These are phyloP conservation scores for Schwanniomyces etchellsii DNA, from an alignment of 1,139 yeast species.

Conservation along the genomic window DNA sequence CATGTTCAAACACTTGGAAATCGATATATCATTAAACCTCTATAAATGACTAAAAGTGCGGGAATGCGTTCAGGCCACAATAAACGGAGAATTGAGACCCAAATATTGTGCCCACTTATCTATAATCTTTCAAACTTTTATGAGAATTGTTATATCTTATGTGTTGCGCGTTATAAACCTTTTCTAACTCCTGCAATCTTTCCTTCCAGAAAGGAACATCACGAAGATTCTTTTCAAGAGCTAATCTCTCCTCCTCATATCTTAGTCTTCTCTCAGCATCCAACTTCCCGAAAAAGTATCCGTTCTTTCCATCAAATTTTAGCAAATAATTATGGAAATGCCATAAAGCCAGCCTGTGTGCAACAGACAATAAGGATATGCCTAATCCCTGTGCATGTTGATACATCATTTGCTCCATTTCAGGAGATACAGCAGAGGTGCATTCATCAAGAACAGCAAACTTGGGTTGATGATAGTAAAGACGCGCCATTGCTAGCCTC, in stretches of 20 bases:
- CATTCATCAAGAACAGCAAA: conserved; percentile 95
- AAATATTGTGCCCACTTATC: too few species aligned
- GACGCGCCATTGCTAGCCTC: conserved; percentile 86
- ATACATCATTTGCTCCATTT: conserved; percentile 88
- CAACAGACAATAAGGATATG: conserved; percentile 82
- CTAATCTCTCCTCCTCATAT: conserved; percentile 67
- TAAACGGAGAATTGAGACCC: too few species aligned
- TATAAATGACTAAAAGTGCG: too few species aligned
- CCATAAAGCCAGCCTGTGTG: conserved; percentile 91
- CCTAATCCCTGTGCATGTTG: conserved; percentile 75
- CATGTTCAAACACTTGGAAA: too few species aligned
- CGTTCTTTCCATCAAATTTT: conserved; percentile 83
- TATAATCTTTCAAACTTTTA: conserved; percentile 3
- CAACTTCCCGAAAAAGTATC: conserved; percentile 62
- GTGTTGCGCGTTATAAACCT: conserved; percentile 45
- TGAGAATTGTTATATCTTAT: conserved; percentile 16
- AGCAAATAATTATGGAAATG: conserved; percentile 79
- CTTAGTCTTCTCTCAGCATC: conserved; percentile 64
- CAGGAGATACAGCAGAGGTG: conserved; percentile 89
- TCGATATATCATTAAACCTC: too few species aligned
- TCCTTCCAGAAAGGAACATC: conserved; percentile 64
- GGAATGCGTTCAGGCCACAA: too few species aligned
- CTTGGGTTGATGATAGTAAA: conserved; percentile 85
- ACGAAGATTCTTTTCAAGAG: conserved; percentile 57
- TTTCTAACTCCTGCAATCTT: conserved; percentile 53